Base-by-base conservation (phyloP, 257 asterid species). In the Eucommia ulmoides region DNA sequence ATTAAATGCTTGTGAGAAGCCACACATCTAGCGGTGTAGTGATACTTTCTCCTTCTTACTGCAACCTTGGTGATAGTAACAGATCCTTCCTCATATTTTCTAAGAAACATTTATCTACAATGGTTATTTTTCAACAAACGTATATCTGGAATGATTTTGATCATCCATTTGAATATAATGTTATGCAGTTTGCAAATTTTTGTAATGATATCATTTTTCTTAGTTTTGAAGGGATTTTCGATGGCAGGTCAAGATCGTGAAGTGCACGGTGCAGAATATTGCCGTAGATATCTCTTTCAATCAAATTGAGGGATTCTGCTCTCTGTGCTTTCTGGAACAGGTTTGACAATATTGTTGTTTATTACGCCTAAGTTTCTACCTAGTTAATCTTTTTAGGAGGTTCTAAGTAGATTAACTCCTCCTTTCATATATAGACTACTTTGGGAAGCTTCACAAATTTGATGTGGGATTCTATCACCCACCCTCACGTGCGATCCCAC, bases 311-410 rank as follows among this genome's bases (percentile, higher is more conserved):
- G 61, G 67, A 41, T 29, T 49, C 23, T 15, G 19, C 24, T 24
- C 52, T 20, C 29, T 54, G 44, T 49, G 53, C 61, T 54, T 62
- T 35, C 49, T 62, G 51, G 67, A 62, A 24, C 49, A 62, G 58
- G 58, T 54, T 24, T 53, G 56, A 19, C 5, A 15, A n/a, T n/a
- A n/a, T n/a, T n/a, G n/a, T n/a, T 51, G 29, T 29, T 11, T 20
- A 49, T 38, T 38, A 38, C 45, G 18, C 45, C 0, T 7, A 8
- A 3, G 14, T 10, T 38, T 5, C 15, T 8, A 29, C 10, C 12
- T 29, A 29, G 38, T 29, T 29, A 29, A n/a, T n/a, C n/a, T n/a
- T n/a, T n/a, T n/a, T n/a, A n/a, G 12, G 38, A 29, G 12, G 38
- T 5, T 29, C 7, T 29, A 7, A 29, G 7, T 29, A 29, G 38